phyloP scores from a whole-genome alignment of 768 basidiomycete genomes.

The Naematelia aurantialba region DNA sequence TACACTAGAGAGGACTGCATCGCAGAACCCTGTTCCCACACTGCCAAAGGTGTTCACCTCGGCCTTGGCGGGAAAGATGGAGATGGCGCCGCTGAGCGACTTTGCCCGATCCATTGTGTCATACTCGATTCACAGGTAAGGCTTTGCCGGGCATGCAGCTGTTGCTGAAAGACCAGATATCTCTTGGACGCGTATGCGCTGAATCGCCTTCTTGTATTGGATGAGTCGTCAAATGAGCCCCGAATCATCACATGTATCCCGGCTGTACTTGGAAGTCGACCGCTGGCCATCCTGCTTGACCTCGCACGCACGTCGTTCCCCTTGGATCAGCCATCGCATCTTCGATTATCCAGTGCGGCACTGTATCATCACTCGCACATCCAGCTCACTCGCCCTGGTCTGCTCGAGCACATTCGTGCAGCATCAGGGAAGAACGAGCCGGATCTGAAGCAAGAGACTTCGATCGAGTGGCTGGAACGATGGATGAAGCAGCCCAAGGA shows the following conservation, averaged over 20 bases:
- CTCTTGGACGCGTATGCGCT: conserved; percentile 28
- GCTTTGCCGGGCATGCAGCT: not conserved
- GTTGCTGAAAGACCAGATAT: conserved; percentile 10
- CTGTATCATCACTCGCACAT: conserved; percentile 39
- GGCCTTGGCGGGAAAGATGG: conserved; percentile 14
- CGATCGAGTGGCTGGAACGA: conserved; percentile 30
- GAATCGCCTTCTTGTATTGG: conserved; percentile 1
- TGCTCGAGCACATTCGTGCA: conserved; percentile 32
- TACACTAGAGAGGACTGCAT: not conserved
- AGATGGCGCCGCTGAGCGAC: conserved; percentile 16
- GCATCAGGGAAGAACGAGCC: conserved; percentile 38
- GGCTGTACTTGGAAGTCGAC: conserved; percentile 2
- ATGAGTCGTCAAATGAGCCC: not conserved
- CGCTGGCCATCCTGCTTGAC: conserved; percentile 12
- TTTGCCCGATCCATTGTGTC: conserved; percentile 32
- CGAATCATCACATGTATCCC: not conserved
- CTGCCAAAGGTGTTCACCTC: conserved; percentile 22
- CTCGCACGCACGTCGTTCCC: conserved; percentile 18
- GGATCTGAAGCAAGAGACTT: conserved; percentile 24
- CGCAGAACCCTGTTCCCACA: not conserved
- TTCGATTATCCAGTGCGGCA: conserved; percentile 30
- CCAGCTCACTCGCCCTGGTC: conserved; percentile 30
- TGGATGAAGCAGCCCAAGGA: conserved; percentile 30
- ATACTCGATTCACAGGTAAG: conserved; percentile 37
- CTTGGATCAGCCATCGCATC: conserved; percentile 16